Conservation (phyloP, 768 basidiomycete genomes). For the Boletus eberwhitei region DNA sequence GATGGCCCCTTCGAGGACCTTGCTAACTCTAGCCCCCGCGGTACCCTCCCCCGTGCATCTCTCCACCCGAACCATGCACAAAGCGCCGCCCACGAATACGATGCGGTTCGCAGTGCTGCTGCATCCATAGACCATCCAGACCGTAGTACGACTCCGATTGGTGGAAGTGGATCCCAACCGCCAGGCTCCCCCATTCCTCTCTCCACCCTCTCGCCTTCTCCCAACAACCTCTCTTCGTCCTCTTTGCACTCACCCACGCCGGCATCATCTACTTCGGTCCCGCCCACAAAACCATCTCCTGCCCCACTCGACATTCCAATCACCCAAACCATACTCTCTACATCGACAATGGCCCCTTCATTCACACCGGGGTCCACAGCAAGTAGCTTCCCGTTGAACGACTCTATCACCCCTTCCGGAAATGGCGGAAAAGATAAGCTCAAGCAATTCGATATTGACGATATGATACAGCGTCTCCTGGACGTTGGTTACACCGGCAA, state of each 20-base stretch:
- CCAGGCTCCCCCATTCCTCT: slow-evolving; percentile 32
- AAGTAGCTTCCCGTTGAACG: slow-evolving; percentile 37
- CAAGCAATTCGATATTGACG: slow-evolving; percentile 87
- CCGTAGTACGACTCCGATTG: slow-evolving; percentile 34
- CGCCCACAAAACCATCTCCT: slow-evolving; percentile 40
- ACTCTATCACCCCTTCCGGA: slow-evolving; percentile 35
- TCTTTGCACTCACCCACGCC: slow-evolving; percentile 33
- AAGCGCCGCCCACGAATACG: slow-evolving; percentile 36
- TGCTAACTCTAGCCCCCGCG: slow-evolving; percentile 36
- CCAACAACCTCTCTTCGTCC: slow-evolving; percentile 38
- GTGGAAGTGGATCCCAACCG: slow-evolving; percentile 38
- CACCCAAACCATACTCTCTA: slow-evolving; percentile 81
- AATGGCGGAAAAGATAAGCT: slow-evolving; percentile 52
- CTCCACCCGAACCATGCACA: slow-evolving; percentile 40
- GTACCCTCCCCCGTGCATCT: slow-evolving; percentile 44
- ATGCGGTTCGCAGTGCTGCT: slow-evolving; percentile 31
- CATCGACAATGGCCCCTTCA: slow-evolving; percentile 47
- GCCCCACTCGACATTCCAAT: slow-evolving; percentile 74
- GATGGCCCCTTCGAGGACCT: slow-evolving; percentile 43
- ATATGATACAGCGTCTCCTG: slow-evolving; percentile 94
- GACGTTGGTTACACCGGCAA: slow-evolving; percentile 98
- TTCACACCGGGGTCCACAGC: slow-evolving; percentile 52
- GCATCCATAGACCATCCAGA: slow-evolving; percentile 33
- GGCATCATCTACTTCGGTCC: slow-evolving; percentile 10
- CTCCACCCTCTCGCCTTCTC: slow-evolving; percentile 37